These are phyloP conservation scores for Leishmania mexicana DNA, from an alignment of 208 protist species.

Conservation along the genomic window DNA sequence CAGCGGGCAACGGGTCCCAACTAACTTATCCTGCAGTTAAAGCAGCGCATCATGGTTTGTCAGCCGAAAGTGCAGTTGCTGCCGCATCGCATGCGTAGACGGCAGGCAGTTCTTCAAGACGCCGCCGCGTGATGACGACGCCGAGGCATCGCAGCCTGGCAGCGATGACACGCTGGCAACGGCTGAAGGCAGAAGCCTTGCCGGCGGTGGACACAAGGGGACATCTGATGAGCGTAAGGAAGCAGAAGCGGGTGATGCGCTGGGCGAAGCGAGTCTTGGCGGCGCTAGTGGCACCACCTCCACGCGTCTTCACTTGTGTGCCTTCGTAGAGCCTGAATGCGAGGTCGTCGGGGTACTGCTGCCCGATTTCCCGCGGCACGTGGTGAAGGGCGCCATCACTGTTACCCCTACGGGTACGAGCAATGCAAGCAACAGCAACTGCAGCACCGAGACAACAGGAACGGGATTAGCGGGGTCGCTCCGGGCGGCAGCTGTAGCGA, in stretches of 20 bases:
- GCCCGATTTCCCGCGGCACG: slow-evolving; percentile 6
- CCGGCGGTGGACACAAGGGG: background rate
- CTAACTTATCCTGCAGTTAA: slow-evolving; percentile 48
- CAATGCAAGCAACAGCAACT: background rate
- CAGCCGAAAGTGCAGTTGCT: slow-evolving; percentile 4
- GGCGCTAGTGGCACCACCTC: background rate
- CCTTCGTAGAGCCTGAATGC: slow-evolving; percentile 7
- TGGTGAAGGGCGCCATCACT: slow-evolving; percentile 22
- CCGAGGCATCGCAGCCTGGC: background rate
- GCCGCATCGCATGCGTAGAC: background rate
- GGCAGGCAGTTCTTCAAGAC: background rate
- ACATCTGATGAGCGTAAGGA: background rate
- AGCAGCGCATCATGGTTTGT: slow-evolving; percentile 45
- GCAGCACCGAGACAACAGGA: background rate
- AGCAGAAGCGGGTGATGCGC: background rate
- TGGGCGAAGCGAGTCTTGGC: background rate
- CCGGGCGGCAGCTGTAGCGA: background rate
- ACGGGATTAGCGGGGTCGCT: background rate
- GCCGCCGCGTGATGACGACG: background rate
- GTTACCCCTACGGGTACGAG: slow-evolving; percentile 5
- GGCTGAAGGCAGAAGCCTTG: background rate
- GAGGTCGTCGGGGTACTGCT: slow-evolving; percentile 15
- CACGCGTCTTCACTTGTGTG: slow-evolving; percentile 2
- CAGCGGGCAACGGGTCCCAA: slow-evolving; percentile 37
- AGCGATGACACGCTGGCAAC: background rate